These are phyloP conservation scores for Eleusine coracana DNA, from an alignment of 176 grass and related monocot genomes.

Conservation along the genomic window DNA sequence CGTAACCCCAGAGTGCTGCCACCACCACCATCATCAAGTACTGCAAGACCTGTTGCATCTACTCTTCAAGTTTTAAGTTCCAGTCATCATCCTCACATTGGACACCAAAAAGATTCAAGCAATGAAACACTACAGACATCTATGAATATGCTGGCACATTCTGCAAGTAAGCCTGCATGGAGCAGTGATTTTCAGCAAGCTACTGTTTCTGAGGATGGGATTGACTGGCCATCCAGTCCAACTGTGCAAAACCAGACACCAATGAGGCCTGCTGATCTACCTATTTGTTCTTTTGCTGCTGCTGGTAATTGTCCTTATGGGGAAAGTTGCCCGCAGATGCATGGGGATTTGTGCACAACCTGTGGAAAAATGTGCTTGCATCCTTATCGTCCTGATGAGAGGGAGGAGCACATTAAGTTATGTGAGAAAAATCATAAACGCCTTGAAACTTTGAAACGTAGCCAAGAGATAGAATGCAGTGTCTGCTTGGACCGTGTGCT, in stretches of 20 bases:
- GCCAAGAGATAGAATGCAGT: constrained; percentile 96
- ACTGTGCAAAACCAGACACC: constrained; percentile 27
- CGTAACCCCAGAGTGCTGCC: constrained; percentile 32
- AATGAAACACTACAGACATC: constrained; percentile 42
- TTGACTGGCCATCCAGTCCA: constrained; percentile 41
- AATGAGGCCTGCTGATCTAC: constrained; percentile 52
- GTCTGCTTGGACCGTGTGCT: constrained; percentile 93
- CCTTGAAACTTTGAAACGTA: constrained; percentile 78
- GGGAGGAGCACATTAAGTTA: constrained; percentile 77
- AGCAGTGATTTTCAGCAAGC: constrained; percentile 50
- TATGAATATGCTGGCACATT: constrained; percentile 21
- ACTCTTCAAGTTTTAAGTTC: constrained; percentile 33
- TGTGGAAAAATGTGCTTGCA: constrained; percentile 90
- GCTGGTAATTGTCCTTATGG: constrained; percentile 87
- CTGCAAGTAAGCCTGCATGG: constrained; percentile 55
- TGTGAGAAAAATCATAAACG: constrained; percentile 87
- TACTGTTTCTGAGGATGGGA: constrained; percentile 40
- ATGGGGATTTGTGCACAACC: constrained; percentile 72
- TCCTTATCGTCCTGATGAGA: constrained; percentile 80
- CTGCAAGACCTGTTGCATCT: constrained; percentile 43
- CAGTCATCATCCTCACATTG: constrained; percentile 25
- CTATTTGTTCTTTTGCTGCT: constrained; percentile 96
- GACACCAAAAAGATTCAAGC: constrained; percentile 46
- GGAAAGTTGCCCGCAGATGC: constrained; percentile 70
- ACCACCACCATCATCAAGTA: constrained; percentile 43